These are phyloP conservation scores for Aureobasidium sp. DNA, from an alignment of 2,329 filamentous ascomycete species.

Conservation along the genomic window DNA sequence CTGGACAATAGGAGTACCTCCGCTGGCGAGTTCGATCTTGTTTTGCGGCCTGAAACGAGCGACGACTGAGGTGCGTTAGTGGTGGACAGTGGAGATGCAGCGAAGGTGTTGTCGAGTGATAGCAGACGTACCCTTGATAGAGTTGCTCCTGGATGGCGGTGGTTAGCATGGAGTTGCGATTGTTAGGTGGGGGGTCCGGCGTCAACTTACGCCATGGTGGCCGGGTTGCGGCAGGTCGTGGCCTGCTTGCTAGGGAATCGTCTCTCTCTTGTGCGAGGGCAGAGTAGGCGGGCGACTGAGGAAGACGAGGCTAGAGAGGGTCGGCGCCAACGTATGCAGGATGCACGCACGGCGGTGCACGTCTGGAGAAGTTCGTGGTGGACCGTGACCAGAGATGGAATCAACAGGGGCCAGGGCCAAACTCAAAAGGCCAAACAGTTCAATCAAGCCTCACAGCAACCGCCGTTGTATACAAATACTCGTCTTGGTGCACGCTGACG, in stretches of 20 bases:
- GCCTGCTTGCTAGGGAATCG: not conserved
- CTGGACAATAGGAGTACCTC: slow-evolving; percentile 82
- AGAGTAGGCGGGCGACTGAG: not conserved
- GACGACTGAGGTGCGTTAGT: slow-evolving; percentile 61
- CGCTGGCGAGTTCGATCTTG: slow-evolving; percentile 80
- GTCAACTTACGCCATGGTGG: slow-evolving; percentile 41
- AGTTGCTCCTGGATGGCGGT: slow-evolving; percentile 33
- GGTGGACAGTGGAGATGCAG: not conserved
- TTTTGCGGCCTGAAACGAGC: slow-evolving; percentile 97
- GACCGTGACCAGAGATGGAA: not conserved
- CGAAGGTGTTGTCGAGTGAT: not conserved
- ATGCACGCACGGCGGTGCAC: not conserved
- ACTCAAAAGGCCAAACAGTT: not conserved
- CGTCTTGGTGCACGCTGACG: not conserved
- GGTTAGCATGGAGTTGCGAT: slow-evolving; percentile 14
- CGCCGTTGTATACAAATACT: slow-evolving; percentile 1
- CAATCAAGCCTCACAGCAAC: slow-evolving; percentile 6
- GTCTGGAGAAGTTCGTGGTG: slow-evolving; percentile 3
- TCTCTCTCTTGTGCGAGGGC: not conserved
- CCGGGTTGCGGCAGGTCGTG: slow-evolving; percentile 7
- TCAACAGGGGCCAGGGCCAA: slow-evolving; percentile 7
- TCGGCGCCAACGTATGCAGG: not conserved
- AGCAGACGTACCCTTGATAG: slow-evolving; percentile 36
- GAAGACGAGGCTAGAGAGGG: not conserved
- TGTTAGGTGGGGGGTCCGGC: not conserved